Percentiles rank a stretch among this genome's conserved stretches.
These are phyloP conservation scores for Wolfiporia cocos DNA, from an alignment of 1,284 basidiomycete species.

Conservation along the genomic window DNA sequence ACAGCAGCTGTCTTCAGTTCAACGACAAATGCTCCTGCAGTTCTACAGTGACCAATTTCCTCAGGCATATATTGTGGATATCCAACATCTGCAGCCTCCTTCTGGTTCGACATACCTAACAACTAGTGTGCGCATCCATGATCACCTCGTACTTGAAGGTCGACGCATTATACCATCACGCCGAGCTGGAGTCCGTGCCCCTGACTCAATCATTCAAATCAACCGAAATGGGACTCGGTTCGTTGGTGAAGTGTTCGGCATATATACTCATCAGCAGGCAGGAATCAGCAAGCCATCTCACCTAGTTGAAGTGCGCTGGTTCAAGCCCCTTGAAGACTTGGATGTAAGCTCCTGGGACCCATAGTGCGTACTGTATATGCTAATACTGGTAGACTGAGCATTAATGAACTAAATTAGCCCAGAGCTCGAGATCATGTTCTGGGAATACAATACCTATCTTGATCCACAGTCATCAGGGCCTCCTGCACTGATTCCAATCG, in stretches of 20 bases:
- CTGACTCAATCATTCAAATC: slow-evolving; percentile 1
- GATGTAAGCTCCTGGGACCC: slow-evolving; percentile 1
- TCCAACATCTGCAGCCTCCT: not conserved
- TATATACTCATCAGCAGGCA: not conserved
- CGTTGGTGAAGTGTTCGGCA: not conserved
- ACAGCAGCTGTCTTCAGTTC: not conserved
- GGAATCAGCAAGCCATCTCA: not conserved
- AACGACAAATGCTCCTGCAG: not conserved
- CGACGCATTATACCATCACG: not conserved
- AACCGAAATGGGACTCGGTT: not conserved
- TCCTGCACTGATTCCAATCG: not conserved
- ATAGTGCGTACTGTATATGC: not conserved
- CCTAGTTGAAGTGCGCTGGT: not conserved
- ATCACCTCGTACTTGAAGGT: not conserved
- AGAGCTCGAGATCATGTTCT: slow-evolving; percentile 1
- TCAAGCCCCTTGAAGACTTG: not conserved
- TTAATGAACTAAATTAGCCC: not conserved
- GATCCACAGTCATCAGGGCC: not conserved
- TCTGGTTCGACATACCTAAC: not conserved
- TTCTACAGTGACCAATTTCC: not conserved
- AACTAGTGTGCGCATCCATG: not conserved
- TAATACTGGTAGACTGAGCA: not conserved
- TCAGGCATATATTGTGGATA: not conserved
- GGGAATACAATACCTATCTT: slow-evolving; percentile 1
- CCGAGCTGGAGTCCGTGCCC: not conserved